A percentile compares a stretch with the other conserved stretches of the same genome.
Conservation (phyloP, 2,329 filamentous ascomycete genomes). For the Claviceps pusilla region DNA sequence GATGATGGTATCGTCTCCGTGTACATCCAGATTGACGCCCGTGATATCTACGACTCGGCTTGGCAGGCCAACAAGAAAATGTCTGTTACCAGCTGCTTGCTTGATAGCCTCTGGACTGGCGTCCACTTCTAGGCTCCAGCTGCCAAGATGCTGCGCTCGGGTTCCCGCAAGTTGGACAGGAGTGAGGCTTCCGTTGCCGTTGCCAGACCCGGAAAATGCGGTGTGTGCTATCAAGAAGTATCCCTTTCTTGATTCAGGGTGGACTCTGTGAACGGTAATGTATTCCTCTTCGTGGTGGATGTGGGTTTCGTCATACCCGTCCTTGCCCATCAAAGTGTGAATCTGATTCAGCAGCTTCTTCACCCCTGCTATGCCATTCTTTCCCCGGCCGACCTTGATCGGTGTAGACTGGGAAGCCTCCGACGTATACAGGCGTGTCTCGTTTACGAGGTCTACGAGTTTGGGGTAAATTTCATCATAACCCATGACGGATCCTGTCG, state of each 20-base stretch:
- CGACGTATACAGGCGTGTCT: constrained; percentile 71
- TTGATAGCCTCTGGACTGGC: constrained; percentile 53
- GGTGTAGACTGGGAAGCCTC: constrained; percentile 47
- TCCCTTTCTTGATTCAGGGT: constrained; percentile 80
- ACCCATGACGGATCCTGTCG: constrained; percentile 91
- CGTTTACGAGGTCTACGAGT: constrained; percentile 82
- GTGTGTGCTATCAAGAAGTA: constrained; percentile 95
- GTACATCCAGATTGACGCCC: constrained; percentile 57
- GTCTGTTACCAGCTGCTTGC: constrained; percentile 51
- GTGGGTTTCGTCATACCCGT: constrained; percentile 87
- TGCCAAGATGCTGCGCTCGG: constrained; percentile 70
- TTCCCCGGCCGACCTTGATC: constrained; percentile 52
- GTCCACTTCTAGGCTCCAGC: constrained; percentile 86
- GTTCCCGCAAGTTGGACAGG: constrained; percentile 73
- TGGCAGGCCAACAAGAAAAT: constrained; percentile 65
- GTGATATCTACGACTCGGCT: constrained; percentile 62
- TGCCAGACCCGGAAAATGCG: constrained; percentile 80
- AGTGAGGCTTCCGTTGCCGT: constrained; percentile 65
- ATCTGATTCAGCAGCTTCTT: constrained; percentile 92
- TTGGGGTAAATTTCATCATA: constrained; percentile 94
- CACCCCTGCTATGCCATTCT: constrained; percentile 73
- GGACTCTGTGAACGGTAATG: constrained; percentile 87
- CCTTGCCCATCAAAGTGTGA: constrained; percentile 87
- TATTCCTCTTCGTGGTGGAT: constrained; percentile 95
- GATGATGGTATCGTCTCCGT: constrained; percentile 62